Conservation (phyloP, 2,329 filamentous ascomycete species). For the Gliomastix tumulicola region DNA sequence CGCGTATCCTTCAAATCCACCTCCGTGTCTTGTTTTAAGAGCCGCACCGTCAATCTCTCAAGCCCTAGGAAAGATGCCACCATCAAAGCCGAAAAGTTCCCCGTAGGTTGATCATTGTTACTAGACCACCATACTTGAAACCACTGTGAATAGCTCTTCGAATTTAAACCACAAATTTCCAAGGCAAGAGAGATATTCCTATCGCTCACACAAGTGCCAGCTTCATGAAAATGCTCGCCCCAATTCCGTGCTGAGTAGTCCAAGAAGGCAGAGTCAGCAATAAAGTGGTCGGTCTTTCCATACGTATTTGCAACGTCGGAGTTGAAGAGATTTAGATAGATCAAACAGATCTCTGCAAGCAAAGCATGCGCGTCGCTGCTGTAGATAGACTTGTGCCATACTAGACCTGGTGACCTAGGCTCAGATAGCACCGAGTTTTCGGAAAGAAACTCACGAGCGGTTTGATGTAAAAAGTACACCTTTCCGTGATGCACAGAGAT, state of each 20-base stretch:
- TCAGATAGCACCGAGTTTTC: too few species aligned
- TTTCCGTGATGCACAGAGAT: slow-evolving; percentile 14
- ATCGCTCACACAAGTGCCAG: too few species aligned
- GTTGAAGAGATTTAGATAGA: slow-evolving; percentile 11
- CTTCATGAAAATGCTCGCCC: slow-evolving; percentile 11
- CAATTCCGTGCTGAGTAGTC: slow-evolving; percentile 13
- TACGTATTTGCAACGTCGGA: not conserved
- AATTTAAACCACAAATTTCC: slow-evolving; percentile 7
- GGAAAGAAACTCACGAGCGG: slow-evolving; percentile 21
- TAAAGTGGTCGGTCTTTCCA: too few species aligned
- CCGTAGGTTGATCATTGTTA: too few species aligned
- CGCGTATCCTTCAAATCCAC: not conserved
- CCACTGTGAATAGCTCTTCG: too few species aligned
- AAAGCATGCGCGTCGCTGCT: slow-evolving; percentile 9
- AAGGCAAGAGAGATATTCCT: too few species aligned
- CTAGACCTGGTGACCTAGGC: too few species aligned
- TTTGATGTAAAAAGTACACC: slow-evolving; percentile 22
- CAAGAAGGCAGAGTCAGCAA: too few species aligned
- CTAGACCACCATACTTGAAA: slow-evolving; percentile 2
- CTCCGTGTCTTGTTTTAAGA: not conserved
- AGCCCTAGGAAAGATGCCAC: slow-evolving; percentile 4
- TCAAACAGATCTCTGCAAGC: slow-evolving; percentile 13
- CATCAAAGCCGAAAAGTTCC: slow-evolving; percentile 1
- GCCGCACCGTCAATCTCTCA: not conserved
- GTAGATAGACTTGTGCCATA: slow-evolving; percentile 14